Conservation (phyloP, 495 filamentous ascomycete genomes). For the Xylaria flabelliformis region DNA sequence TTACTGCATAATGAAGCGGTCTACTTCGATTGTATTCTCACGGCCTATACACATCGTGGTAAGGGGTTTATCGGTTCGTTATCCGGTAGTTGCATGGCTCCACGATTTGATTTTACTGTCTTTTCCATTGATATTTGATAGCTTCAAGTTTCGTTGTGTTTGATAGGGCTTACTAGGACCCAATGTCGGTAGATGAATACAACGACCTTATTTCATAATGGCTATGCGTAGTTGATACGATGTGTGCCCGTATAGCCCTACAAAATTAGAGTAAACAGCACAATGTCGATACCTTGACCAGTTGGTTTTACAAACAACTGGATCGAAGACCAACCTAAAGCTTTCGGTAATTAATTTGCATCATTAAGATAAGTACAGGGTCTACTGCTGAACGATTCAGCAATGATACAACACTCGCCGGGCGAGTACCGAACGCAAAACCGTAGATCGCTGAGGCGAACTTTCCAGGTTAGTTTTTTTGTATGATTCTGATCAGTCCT, state of each 20-base stretch:
- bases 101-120: constrained; percentile 9
- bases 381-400: background rate
- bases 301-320: background rate
- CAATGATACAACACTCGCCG: background rate
- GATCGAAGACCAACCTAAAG: too few relatives aligned
- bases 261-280: background rate
- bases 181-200: constrained; percentile 1
- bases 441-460: background rate
- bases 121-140: constrained; percentile 15
- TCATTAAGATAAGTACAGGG: background rate
- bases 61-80: background rate
- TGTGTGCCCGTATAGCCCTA: background rate
- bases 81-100: background rate
- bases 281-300: background rate
- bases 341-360: background rate
- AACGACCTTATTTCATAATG: background rate
- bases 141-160: background rate
- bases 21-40: background rate
- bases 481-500: background rate
- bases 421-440: background rate
- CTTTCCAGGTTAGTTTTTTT: background rate
- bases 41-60: background rate
- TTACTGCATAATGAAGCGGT: background rate
- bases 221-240: background rate
- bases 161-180: background rate